phyloP scores from a whole-genome alignment of 805 yeast genomes.

The Citeromyces nyonsensis region DNA sequence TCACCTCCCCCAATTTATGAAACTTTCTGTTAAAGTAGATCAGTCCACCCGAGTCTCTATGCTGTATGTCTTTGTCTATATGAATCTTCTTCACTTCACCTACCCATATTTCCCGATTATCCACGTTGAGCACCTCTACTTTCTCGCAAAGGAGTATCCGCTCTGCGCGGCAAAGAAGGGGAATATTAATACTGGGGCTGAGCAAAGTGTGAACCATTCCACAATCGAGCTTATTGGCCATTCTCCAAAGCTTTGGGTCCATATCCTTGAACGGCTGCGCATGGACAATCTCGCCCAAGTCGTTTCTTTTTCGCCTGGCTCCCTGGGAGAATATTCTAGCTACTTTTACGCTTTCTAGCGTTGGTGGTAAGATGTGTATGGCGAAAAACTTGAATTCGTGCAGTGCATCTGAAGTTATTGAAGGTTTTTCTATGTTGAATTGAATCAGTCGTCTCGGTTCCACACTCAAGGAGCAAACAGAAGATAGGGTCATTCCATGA shows the following conservation, averaged over 20 bases:
- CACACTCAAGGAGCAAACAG: constrained; percentile 71
- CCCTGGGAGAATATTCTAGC: constrained; percentile 54
- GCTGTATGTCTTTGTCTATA: constrained; percentile 11
- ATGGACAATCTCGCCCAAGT: constrained; percentile 12
- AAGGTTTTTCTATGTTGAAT: constrained; percentile 79
- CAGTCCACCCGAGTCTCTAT: constrained; percentile 40
- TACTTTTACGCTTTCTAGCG: constrained; percentile 30
- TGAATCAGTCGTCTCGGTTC: constrained; percentile 67
- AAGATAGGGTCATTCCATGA: constrained; percentile 76
- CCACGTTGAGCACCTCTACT: constrained; percentile 36
- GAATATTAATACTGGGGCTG: constrained; percentile 20
- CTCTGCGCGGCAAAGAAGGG: constrained; percentile 42
- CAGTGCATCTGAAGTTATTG: constrained; percentile 57
- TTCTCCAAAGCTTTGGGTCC: constrained; percentile 17
- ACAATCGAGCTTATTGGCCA: constrained; percentile 10
- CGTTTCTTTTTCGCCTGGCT: constrained; percentile 25
- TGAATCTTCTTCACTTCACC: constrained; percentile 56
- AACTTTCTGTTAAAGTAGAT: constrained; percentile 50
- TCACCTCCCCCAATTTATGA: constrained; percentile 20
- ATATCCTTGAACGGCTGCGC: constrained; percentile 41
- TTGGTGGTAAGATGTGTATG: constrained; percentile 61
- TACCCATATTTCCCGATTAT: constrained; percentile 86
- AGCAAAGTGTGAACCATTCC: constrained; percentile 3
- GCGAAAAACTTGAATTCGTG: constrained; percentile 49
- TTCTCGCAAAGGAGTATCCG: constrained; percentile 48